Conservation (phyloP, 23 red algal species). For the Gracilaria domingensis region DNA sequence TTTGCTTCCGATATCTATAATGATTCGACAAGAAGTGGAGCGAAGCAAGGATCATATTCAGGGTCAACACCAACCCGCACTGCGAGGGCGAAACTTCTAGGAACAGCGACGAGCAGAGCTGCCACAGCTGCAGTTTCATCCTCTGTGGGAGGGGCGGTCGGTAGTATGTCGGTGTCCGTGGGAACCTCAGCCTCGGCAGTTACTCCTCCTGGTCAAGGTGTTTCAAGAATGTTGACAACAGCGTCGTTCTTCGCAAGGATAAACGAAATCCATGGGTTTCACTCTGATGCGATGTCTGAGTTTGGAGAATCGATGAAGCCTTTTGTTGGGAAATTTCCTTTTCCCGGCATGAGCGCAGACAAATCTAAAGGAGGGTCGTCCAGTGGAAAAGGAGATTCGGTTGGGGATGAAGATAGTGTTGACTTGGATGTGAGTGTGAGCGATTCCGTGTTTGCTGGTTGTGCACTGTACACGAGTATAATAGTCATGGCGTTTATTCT, state of each 20-base stretch:
- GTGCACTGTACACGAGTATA: slow-evolving; percentile 65
- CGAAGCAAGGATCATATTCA: slow-evolving; percentile 50
- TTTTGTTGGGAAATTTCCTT: slow-evolving; percentile 61
- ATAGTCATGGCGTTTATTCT: slow-evolving; percentile 49
- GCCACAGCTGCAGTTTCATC: slow-evolving; percentile 31
- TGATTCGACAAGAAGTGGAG: slow-evolving; percentile 6
- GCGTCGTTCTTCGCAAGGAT: slow-evolving; percentile 69
- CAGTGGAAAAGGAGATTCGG: neutral
- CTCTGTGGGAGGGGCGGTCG: slow-evolving; percentile 31
- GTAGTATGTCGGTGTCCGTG: slow-evolving; percentile 42
- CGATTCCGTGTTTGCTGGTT: slow-evolving; percentile 56
- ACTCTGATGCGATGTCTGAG: slow-evolving; percentile 67
- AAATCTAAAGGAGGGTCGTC: neutral
- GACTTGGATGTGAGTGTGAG: slow-evolving; percentile 26
- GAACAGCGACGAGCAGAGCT: slow-evolving; percentile 5
- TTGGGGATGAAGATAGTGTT: neutral
- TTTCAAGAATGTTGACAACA: slow-evolving; percentile 44
- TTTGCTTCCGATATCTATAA: slow-evolving; percentile 17
- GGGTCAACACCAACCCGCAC: slow-evolving; percentile 38
- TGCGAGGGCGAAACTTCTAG: slow-evolving; percentile 1
- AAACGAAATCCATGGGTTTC: slow-evolving; percentile 75
- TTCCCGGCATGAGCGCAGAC: slow-evolving; percentile 11
- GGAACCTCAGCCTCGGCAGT: slow-evolving; percentile 19
- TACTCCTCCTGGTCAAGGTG: slow-evolving; percentile 53
- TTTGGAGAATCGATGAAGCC: slow-evolving; percentile 48